These are phyloP conservation scores for Lunularia cruciata DNA, from an alignment of 225 moss, liverwort and hornwort species.

Conservation along the genomic window DNA sequence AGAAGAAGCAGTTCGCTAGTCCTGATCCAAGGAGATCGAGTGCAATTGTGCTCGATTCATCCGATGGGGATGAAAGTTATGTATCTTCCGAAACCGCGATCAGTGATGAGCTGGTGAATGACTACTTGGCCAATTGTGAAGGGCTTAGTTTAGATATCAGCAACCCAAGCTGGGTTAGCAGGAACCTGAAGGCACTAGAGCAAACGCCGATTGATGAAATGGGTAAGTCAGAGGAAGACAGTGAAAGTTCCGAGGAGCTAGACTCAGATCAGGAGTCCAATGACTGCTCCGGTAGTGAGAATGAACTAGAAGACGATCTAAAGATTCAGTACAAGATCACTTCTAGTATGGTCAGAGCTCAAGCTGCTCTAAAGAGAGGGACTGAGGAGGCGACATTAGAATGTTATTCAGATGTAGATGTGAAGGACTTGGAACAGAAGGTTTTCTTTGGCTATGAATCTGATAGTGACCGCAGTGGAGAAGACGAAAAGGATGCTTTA, in stretches of 20 bases:
- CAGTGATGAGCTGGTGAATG: constrained; percentile 69
- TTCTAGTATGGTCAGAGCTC: constrained; percentile 23
- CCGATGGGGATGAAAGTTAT: constrained; percentile 56
- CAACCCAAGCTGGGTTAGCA: constrained; percentile 51
- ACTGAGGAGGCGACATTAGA: constrained; percentile 46
- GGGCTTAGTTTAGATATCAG: constrained; percentile 53
- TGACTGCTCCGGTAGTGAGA: constrained; percentile 32
- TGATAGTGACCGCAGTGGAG: constrained; percentile 34
- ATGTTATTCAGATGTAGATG: constrained; percentile 48
- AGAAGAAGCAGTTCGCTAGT: constrained; percentile 23
- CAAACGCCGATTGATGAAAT: constrained; percentile 64
- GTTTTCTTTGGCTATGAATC: constrained; percentile 47
- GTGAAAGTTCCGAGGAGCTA: constrained; percentile 19
- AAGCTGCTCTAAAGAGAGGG: constrained; percentile 2
- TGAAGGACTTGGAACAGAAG: constrained; percentile 56
- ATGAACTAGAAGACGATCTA: constrained; percentile 44
- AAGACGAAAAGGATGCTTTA: constrained; percentile 35
- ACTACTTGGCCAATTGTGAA: constrained; percentile 76
- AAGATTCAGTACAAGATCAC: constrained; percentile 34
- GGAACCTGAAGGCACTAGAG: constrained; percentile 40
- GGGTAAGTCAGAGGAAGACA: constrained; percentile 33
- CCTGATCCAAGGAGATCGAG: constrained; percentile 28
- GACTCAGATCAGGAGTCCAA: constrained; percentile 51
- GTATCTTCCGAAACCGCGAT: constrained; percentile 64
- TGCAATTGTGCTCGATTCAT: constrained; percentile 51